Percentiles rank a stretch among this genome's conserved stretches.
These are phyloP conservation scores for Thraustotheca clavata DNA, from an alignment of 352 stramenopile species.

Conservation along the genomic window DNA sequence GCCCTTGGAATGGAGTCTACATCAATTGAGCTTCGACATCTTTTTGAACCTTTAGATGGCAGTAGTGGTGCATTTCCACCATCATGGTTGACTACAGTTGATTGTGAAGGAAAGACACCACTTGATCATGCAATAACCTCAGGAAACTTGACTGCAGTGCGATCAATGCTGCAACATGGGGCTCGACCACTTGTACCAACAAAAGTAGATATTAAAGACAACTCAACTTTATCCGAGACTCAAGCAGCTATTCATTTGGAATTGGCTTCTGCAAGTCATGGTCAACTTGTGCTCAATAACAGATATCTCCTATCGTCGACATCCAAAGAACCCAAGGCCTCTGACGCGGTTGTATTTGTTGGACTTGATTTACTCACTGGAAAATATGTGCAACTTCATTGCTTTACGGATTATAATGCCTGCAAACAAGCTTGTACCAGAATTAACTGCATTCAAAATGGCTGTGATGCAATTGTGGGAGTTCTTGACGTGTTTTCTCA, in stretches of 20 bases:
- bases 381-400: not conserved
- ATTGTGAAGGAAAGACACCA: conserved; percentile 7
- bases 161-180: conserved; percentile 14
- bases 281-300: not conserved
- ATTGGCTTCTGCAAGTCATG: not conserved
- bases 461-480: not conserved
- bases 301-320: not conserved
- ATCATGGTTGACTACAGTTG: not conserved
- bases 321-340: not conserved
- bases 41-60: conserved; percentile 4
- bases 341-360: not conserved
- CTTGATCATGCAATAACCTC: conserved; percentile 1
- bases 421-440: not conserved
- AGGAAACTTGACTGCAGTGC: not conserved
- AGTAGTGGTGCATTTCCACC: no score
- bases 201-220: no score
- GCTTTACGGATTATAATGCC: not conserved
- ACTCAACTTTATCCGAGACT: no score
- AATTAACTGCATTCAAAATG: not conserved
- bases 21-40: not conserved
- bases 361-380: not conserved
- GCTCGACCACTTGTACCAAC: not conserved
- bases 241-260: not conserved
- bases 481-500: conserved; percentile 10
- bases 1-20: not conserved